Base-by-base conservation (phyloP, 2,329 filamentous ascomycete species). In the Tolypocladium album region DNA sequence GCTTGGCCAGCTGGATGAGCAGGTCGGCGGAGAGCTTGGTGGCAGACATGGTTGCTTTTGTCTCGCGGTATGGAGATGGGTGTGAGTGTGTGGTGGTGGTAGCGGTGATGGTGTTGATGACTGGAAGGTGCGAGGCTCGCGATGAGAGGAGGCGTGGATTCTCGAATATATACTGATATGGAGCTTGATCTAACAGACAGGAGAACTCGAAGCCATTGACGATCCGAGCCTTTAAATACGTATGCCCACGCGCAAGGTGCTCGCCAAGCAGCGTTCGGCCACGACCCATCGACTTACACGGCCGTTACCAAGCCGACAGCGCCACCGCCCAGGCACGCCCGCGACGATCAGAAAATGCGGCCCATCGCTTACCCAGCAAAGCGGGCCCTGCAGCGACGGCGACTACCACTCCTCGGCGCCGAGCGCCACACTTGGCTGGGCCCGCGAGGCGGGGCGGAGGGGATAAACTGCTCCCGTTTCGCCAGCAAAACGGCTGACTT, bases 1-100 rank as follows among this genome's bases (percentile, higher is more conserved):
- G 72, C 78, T 85, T 82, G 79, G 88, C 72, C 70, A 85, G 81
- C 63, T 86, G 78, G 72, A 90, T 74, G 77, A 90, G 79, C 63
- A 78, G 60, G 63, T 78, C 74, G 69, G 81, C 72, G 64, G 73
- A 73, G 62, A 72, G 57, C 67, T 75, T 73, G 67, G 75, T 64
- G 62, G 71, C 77, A 79, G 81, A 77, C 72, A 67, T 62, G 62
- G 72, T 63, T 59, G 64, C 63, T 58, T 68, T n/a, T n/a, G n/a
- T n/a, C n/a, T n/a, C n/a, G n/a, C n/a, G n/a, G n/a, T n/a, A n/a
- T n/a, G n/a, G n/a, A n/a, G n/a, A n/a, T 31, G 5, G 3, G 27
- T 31, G 27, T 31, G 27, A 31, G 27, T 31, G 27, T 5, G 27
- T 3, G 27, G 3, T 31, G 27, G 27, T 31, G 27, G 27, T 31